A percentile compares a stretch with the other conserved stretches of the same genome.
These are phyloP conservation scores for Tillandsia leiboldiana DNA, from an alignment of 176 grass and related monocot species.

Conservation along the genomic window DNA sequence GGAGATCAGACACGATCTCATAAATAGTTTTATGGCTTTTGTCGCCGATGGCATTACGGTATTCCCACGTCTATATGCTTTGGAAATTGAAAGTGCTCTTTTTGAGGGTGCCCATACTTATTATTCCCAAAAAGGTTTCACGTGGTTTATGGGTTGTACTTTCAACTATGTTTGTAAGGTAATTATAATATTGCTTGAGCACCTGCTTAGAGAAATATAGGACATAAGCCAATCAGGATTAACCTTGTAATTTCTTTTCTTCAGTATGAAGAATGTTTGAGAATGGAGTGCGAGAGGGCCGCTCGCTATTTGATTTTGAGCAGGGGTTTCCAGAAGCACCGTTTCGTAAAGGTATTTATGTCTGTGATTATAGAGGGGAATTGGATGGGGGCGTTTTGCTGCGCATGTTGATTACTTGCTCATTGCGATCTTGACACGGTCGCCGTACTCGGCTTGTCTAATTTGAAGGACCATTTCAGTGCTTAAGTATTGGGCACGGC, in stretches of 20 bases:
- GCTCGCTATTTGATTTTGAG: constrained; percentile 15
- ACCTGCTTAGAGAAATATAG: neutral
- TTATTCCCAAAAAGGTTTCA: constrained; percentile 36
- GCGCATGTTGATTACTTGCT: no score
- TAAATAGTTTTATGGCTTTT: constrained; percentile 27
- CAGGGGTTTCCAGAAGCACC: no score
- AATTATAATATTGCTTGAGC: neutral
- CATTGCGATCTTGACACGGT: no score
- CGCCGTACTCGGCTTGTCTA: no score
- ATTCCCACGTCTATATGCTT: no score
- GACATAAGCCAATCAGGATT: neutral
- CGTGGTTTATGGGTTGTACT: constrained; percentile 44
- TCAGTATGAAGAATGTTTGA: constrained; percentile 39
- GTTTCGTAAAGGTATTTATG: no score
- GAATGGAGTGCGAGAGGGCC: constrained; percentile 35
- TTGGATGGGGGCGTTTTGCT: no score
- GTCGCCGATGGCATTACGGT: constrained; percentile 22
- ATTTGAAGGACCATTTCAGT: neutral
- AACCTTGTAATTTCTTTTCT: constrained; percentile 12
- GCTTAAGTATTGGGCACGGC: neutral
- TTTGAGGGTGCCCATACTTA: constrained; percentile 32
- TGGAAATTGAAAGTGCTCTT: constrained; percentile 22
- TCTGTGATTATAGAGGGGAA: no score
- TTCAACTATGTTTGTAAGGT: constrained; percentile 52
- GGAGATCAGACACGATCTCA: constrained; percentile 15